Evolutionary conservation across 495 filamentous ascomycete genomes (phyloP).

Genomic region (Penicillium cinerascens): DNA sequence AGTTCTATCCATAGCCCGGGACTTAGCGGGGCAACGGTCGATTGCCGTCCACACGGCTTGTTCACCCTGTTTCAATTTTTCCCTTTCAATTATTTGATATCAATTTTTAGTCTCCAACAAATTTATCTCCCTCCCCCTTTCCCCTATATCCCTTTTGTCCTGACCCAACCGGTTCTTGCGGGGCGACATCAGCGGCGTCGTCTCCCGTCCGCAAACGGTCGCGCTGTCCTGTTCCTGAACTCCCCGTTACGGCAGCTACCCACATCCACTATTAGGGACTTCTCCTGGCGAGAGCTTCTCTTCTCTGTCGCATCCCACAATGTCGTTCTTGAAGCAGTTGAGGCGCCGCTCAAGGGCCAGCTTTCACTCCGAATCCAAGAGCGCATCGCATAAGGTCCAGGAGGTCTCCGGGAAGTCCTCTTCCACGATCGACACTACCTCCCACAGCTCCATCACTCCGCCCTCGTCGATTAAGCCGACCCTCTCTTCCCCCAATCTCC

Average conservation of each 20-base stretch:
- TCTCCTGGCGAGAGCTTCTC: conserved; percentile 14
- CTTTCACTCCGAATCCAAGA: conserved; percentile 52
- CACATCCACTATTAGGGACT: not conserved
- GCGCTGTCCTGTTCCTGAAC: conserved; percentile 26
- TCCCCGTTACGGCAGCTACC: conserved; percentile 14
- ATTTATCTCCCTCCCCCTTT: not conserved
- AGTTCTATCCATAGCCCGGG: not conserved
- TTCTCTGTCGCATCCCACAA: conserved; percentile 17
- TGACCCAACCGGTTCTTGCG: conserved; percentile 10
- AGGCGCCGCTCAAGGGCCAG: conserved; percentile 69
- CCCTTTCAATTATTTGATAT: not conserved
- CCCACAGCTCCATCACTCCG: conserved; percentile 54
- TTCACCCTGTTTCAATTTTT: conserved; percentile 1
- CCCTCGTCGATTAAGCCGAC: conserved; percentile 58
- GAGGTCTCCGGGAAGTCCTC: conserved; percentile 56
- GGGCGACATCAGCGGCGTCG: conserved; percentile 22
- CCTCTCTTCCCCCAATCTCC: conserved; percentile 50
- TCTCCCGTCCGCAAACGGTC: conserved; percentile 42
- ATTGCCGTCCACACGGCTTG: not conserved
- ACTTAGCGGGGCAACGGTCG: not conserved
- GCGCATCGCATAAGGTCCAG: conserved; percentile 49
- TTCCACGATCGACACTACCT: conserved; percentile 59
- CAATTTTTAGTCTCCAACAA: not conserved
- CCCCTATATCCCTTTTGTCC: not conserved
- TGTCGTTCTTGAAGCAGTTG: conserved; percentile 74